Evolutionary conservation across 2,329 filamentous ascomycete genomes (phyloP).

Genomic region (Beauveria scarabaeidicola): DNA sequence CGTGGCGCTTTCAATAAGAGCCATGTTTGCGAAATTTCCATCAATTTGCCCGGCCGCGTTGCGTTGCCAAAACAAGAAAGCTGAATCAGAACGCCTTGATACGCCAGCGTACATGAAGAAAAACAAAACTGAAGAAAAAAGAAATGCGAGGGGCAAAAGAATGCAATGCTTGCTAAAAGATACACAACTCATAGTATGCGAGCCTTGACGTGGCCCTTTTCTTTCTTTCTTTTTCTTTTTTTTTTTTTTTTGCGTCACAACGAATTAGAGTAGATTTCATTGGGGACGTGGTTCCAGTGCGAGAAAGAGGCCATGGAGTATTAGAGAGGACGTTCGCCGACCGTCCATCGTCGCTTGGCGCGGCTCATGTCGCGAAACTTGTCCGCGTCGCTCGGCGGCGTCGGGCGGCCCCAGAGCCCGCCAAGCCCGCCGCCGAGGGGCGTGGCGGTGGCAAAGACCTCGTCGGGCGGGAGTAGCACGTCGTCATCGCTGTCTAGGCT

Average conservation of each 20-base stretch:
- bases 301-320: background rate
- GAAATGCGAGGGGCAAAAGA: background rate
- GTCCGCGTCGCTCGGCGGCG: conserved; percentile 37
- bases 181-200: background rate
- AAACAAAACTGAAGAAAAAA: background rate
- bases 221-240: no score
- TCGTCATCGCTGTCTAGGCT: conserved; percentile 23
- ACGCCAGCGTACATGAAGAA: background rate
- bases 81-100: background rate
- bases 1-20: background rate
- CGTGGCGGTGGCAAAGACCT: conserved; percentile 23
- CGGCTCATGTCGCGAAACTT: conserved; percentile 35
- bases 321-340: conserved; percentile 34
- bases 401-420: conserved; percentile 38
- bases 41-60: background rate
- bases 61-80: background rate
- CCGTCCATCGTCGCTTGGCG: conserved; percentile 47
- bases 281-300: no score
- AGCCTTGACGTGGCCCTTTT: background rate
- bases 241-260: background rate
- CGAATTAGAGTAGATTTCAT: background rate
- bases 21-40: background rate
- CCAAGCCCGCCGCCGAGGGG: conserved; percentile 30
- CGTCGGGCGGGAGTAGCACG: conserved; percentile 18
- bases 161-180: conserved; percentile 1